Conservation (phyloP, 805 yeast species). For the Citeromyces nyonsensis region DNA sequence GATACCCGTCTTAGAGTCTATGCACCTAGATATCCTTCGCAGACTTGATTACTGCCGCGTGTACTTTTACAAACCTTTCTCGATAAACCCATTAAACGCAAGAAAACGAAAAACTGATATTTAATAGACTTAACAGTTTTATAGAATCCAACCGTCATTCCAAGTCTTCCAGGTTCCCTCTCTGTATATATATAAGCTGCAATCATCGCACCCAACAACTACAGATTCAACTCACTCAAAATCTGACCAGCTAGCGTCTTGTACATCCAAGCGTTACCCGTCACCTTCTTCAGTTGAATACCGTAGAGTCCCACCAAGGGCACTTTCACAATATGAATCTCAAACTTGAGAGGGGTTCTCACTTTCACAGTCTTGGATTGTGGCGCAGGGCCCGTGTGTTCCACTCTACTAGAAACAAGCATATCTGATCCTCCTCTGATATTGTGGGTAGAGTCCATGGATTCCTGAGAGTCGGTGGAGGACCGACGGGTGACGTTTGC, state of each 20-base stretch:
- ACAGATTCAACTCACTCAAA: conserved; percentile 54
- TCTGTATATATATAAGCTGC: no score
- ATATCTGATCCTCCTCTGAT: conserved; percentile 37
- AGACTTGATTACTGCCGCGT: no score
- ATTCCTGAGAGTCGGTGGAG: conserved; percentile 32
- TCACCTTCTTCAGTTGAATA: conserved; percentile 83
- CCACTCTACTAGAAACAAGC: conserved; percentile 19
- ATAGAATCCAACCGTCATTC: no score
- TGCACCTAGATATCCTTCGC: no score
- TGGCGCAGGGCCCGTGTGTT: conserved; percentile 1
- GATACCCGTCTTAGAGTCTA: no score
- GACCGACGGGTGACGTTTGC: conserved; percentile 18
- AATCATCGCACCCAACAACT: no score
- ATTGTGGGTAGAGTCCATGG: conserved; percentile 39
- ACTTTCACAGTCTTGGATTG: background rate
- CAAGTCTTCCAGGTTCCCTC: no score
- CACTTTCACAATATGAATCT: conserved; percentile 82
- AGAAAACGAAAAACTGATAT: no score
- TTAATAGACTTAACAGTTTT: no score
- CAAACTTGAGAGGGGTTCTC: conserved; percentile 68
- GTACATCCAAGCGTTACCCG: conserved; percentile 93
- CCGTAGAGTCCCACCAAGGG: conserved; percentile 85
- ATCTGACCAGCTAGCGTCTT: conserved; percentile 82
- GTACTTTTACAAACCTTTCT: no score
- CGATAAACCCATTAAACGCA: no score